These are phyloP conservation scores for Allium cepa DNA, from an alignment of 106 monocot genomes.

Conservation along the genomic window DNA sequence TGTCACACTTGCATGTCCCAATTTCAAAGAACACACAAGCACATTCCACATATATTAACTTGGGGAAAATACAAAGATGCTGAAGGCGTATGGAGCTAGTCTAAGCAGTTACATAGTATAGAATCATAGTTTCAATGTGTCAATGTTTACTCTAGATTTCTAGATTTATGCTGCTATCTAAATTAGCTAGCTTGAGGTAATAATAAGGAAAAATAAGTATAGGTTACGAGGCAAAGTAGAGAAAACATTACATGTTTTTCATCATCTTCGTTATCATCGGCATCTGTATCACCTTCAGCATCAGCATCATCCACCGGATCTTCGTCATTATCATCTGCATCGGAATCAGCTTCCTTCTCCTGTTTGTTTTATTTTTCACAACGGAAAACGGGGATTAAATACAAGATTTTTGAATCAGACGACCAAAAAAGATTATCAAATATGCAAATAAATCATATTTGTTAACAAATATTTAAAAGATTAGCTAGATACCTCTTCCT, in stretches of 20 bases:
- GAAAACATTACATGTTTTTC: constrained; percentile 12
- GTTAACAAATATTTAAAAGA: background rate
- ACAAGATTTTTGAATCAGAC: background rate
- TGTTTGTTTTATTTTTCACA: background rate
- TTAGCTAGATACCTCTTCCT: constrained; percentile 29
- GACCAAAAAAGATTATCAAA: background rate
- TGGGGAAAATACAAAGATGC: no score
- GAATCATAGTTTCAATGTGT: background rate
- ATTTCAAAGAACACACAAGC: no score
- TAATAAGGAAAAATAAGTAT: background rate
- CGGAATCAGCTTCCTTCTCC: constrained; percentile 20
- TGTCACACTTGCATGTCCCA: no score
- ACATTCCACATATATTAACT: no score
- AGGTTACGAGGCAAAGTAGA: background rate
- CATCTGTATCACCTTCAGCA: background rate
- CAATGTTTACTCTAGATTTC: no score
- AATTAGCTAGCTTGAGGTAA: no score
- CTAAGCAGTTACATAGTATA: background rate
- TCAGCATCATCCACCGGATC: constrained; percentile 16
- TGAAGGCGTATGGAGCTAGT: background rate
- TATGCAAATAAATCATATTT: background rate
- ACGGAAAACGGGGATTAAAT: background rate
- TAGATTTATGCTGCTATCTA: no score
- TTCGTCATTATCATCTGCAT: constrained; percentile 21
- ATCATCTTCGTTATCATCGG: constrained; percentile 8